phyloP scores from a whole-genome alignment of 1,139 yeast genomes.

The Scheffersomyces insectosa region DNA sequence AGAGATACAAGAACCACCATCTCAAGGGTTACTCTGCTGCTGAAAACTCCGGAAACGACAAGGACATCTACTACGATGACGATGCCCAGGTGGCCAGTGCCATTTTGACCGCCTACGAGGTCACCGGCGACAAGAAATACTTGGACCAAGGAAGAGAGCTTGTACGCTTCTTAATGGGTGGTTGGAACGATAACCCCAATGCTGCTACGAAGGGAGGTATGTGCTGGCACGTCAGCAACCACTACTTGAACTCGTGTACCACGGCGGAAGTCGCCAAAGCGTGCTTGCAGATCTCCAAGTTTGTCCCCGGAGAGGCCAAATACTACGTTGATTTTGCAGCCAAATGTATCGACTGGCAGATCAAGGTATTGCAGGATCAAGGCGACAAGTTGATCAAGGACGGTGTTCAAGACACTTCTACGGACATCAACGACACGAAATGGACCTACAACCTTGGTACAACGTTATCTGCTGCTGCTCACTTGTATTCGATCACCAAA shows the following conservation, averaged over 20 bases:
- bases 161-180: conserved; percentile 65
- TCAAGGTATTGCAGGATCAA: conserved; percentile 52
- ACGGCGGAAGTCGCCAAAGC: conserved; percentile 74
- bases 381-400: conserved; percentile 61
- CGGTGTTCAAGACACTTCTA: conserved; percentile 56
- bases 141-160: conserved; percentile 61
- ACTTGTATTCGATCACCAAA: conserved; percentile 53
- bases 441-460: conserved; percentile 76
- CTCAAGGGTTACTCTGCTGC: conserved; percentile 61
- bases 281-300: conserved; percentile 58
- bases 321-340: conserved; percentile 54
- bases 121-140: conserved; percentile 55
- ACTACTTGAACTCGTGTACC: conserved; percentile 65
- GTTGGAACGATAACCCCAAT: conserved; percentile 53
- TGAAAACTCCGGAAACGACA: conserved; percentile 54
- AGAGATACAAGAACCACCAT: conserved; percentile 52
- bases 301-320: conserved; percentile 47
- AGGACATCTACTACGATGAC: conserved; percentile 72
- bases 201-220: conserved; percentile 57
- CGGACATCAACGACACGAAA: conserved; percentile 50
- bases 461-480: conserved; percentile 56
- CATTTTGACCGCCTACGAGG: conserved; percentile 67
- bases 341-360: conserved; percentile 56
- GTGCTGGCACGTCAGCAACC: conserved; percentile 64
- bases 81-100: conserved; percentile 77